phyloP scores from a whole-genome alignment of 2,329 filamentous ascomycete genomes.

The Sordariomycetes sp. region DNA sequence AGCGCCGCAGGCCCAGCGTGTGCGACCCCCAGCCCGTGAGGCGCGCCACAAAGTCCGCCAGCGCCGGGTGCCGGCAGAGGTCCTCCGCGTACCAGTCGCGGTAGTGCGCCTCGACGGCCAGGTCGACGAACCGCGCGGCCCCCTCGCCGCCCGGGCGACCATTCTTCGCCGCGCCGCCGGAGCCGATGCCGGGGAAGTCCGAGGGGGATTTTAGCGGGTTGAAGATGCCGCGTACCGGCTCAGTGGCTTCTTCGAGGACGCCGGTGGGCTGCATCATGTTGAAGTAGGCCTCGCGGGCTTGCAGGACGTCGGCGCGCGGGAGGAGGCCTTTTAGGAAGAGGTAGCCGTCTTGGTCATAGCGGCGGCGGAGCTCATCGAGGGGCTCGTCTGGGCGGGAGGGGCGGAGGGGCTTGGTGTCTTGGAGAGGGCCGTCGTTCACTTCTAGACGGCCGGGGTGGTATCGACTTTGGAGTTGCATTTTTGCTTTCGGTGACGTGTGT shows the following conservation, averaged over 20 bases:
- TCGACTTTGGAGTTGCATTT: no score
- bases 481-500: no score
- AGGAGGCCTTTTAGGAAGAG: conserved; percentile 43
- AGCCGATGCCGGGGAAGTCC: not conserved
- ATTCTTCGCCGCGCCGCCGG: not conserved
- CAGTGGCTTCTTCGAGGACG: not conserved
- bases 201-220: not conserved
- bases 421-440: not conserved
- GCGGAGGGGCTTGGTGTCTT: not conserved
- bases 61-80: not conserved
- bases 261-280: not conserved
- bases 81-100: not conserved
- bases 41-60: not conserved
- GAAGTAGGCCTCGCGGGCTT: conserved; percentile 30
- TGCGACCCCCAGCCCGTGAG: not conserved
- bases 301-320: conserved; percentile 39
- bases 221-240: not conserved
- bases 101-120: not conserved
- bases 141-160: no score
- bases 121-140: not conserved
- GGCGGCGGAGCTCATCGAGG: conserved; percentile 32
- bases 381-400: conserved; percentile 9
- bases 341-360: conserved; percentile 32
- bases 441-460: no score
- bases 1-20: conserved; percentile 28